phyloP scores from a whole-genome alignment of 805 yeast genomes.

The Torulaspora delbrueckii region DNA sequence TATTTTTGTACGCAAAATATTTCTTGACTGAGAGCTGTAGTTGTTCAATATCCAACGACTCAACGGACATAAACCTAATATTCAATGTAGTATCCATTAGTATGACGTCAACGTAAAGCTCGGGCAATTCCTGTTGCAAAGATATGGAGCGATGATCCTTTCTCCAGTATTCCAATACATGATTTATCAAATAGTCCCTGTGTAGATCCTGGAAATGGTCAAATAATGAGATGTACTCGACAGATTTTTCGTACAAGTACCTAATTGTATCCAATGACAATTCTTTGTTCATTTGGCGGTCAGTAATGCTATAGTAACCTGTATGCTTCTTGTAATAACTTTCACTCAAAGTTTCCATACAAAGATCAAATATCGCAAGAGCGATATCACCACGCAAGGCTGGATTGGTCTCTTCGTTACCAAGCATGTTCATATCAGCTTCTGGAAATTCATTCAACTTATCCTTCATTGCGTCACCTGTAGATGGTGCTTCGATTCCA shows the following conservation, averaged over 20 bases:
- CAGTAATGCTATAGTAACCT: conserved; percentile 32
- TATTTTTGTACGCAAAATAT: conserved; percentile 55
- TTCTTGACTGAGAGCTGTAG: conserved; percentile 69
- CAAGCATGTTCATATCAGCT: conserved; percentile 78
- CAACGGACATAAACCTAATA: conserved; percentile 47
- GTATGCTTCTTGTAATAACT: conserved; percentile 30
- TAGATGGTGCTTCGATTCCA: conserved; percentile 45
- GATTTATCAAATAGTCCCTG: conserved; percentile 60
- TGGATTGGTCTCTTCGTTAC: conserved; percentile 78
- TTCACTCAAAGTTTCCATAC: conserved; percentile 45
- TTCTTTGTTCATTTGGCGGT: conserved; percentile 35
- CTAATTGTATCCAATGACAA: conserved; percentile 25
- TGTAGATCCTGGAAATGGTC: conserved; percentile 68
- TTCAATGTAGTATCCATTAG: conserved; percentile 61
- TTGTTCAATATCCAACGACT: conserved; percentile 43
- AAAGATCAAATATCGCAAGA: conserved; percentile 63
- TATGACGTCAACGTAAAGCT: conserved; percentile 39
- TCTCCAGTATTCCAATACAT: conserved; percentile 54
- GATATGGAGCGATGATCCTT: conserved; percentile 36
- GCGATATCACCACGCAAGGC: conserved; percentile 73
- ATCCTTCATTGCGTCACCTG: conserved; percentile 53
- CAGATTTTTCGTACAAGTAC: conserved; percentile 39
- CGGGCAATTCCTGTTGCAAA: conserved; percentile 25
- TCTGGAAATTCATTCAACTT: conserved; percentile 76
- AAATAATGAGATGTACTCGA: conserved; percentile 51